These are phyloP conservation scores for Ogataea nakhonphanomensis DNA, from an alignment of 805 yeast genomes.

Conservation along the genomic window DNA sequence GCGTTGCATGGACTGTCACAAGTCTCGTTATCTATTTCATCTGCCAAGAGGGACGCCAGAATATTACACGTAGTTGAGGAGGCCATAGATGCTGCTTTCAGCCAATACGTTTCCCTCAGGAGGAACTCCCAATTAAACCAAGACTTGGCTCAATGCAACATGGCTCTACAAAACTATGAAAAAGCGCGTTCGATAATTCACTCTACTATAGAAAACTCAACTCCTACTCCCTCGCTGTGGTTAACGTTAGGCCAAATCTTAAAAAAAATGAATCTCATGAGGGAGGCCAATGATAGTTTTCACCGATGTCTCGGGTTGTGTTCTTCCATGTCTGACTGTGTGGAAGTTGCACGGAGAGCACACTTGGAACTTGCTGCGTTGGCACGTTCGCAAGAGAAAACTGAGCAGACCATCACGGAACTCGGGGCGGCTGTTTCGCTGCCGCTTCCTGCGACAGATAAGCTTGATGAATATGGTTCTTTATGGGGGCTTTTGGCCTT, in stretches of 20 bases:
- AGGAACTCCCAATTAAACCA: conserved; percentile 41
- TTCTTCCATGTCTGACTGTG: conserved; percentile 30
- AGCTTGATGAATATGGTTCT: conserved; percentile 45
- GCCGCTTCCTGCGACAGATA: conserved; percentile 45
- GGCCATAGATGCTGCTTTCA: conserved; percentile 38
- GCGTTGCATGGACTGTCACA: conserved; percentile 45
- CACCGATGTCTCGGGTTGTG: conserved; percentile 42
- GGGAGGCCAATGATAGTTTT: conserved; percentile 47
- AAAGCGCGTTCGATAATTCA: conserved; percentile 42
- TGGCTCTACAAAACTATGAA: conserved; percentile 43
- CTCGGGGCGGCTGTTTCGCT: conserved; percentile 47
- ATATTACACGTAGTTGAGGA: conserved; percentile 42
- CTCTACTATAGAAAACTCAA: conserved; percentile 21
- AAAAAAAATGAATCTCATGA: conserved; percentile 39
- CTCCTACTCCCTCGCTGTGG: conserved; percentile 42
- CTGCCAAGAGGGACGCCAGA: not conserved
- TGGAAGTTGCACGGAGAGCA: conserved; percentile 48
- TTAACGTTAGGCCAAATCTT: conserved; percentile 48
- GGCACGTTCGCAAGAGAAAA: conserved; percentile 48
- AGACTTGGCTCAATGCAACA: conserved; percentile 52
- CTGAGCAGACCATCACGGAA: conserved; percentile 48
- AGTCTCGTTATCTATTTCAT: conserved; percentile 32
- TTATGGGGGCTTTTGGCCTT: conserved; percentile 54
- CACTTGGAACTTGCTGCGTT: conserved; percentile 56
- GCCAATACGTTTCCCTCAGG: conserved; percentile 36